Evolutionary conservation across 495 filamentous ascomycete genomes (phyloP).

Genomic region (Talaromyces nanjingensis): DNA sequence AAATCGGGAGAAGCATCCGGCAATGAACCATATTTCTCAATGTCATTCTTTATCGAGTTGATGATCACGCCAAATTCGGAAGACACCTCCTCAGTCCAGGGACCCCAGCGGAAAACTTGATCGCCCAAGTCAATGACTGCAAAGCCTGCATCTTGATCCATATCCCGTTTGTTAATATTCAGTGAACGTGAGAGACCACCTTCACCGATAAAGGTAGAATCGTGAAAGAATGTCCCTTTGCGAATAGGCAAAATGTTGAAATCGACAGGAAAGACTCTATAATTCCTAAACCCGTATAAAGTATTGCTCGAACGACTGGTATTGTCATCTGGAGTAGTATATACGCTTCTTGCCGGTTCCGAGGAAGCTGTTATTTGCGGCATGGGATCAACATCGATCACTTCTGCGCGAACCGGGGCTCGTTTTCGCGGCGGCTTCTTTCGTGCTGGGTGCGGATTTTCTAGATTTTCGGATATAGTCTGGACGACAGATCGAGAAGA

Average conservation of each 20-base stretch:
- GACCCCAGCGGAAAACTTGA: conserved; percentile 52
- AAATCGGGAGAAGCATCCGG: background rate
- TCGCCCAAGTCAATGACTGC: conserved; percentile 39
- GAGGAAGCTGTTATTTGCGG: background rate
- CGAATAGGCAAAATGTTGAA: conserved; percentile 67
- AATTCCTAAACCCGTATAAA: background rate
- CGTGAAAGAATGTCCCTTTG: conserved; percentile 66
- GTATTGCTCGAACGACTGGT: conserved; percentile 12
- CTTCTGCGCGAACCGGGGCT: background rate
- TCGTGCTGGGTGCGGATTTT: background rate
- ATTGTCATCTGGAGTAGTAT: conserved; percentile 6
- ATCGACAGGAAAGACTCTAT: conserved; percentile 38
- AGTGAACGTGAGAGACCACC: conserved; percentile 54
- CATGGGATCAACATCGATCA: background rate
- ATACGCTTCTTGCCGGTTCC: background rate
- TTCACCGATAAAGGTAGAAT: conserved; percentile 68
- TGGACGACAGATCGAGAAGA: background rate
- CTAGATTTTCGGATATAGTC: background rate
- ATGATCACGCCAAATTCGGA: conserved; percentile 58
- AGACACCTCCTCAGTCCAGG: conserved; percentile 63
- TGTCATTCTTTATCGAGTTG: conserved; percentile 39
- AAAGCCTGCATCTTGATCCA: conserved; percentile 26
- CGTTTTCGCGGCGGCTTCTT: background rate
- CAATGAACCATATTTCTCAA: conserved; percentile 12
- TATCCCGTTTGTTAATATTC: conserved; percentile 21